Evolutionary conservation across 1,139 yeast species (phyloP).

Genomic region (Eremothecium gossypii): DNA sequence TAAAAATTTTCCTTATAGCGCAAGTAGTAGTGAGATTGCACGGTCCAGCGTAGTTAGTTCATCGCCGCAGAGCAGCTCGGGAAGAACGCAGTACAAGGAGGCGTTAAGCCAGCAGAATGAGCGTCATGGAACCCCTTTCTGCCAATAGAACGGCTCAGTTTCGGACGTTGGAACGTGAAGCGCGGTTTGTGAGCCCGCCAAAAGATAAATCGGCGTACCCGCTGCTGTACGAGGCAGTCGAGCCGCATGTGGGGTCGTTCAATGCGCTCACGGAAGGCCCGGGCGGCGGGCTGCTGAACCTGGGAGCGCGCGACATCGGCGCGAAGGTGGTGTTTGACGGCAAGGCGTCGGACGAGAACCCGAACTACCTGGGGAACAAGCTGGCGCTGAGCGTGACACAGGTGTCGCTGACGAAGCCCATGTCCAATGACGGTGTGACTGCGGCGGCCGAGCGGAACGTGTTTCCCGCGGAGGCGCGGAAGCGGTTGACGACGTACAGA

Average conservation of each 20-base stretch:
- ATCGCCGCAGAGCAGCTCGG: neutral
- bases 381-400: slow-evolving; percentile 70
- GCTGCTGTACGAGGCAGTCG: slow-evolving; percentile 74
- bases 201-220: slow-evolving; percentile 78
- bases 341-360: slow-evolving; percentile 28
- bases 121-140: slow-evolving; percentile 22
- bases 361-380: slow-evolving; percentile 71
- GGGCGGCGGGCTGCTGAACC: slow-evolving; percentile 72
- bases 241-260: slow-evolving; percentile 93
- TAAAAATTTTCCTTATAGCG: neutral
- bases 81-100: neutral
- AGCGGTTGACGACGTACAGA: slow-evolving; percentile 70
- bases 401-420: slow-evolving; percentile 81
- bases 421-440: slow-evolving; percentile 67
- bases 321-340: slow-evolving; percentile 76
- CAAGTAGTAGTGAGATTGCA: neutral
- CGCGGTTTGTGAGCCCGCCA: slow-evolving; percentile 81
- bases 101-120: neutral
- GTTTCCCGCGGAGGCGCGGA: slow-evolving; percentile 87
- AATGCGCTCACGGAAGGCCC: slow-evolving; percentile 88
- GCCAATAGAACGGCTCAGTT: slow-evolving; percentile 41
- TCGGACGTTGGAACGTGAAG: slow-evolving; percentile 82
- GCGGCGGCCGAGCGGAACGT: slow-evolving; percentile 57
- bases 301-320: slow-evolving; percentile 86
- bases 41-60: neutral